Percentiles rank a stretch among this genome's conserved stretches.
Evolutionary conservation across 2,329 filamentous ascomycete genomes (phyloP).

Genomic region (Graphilbum sp.): DNA sequence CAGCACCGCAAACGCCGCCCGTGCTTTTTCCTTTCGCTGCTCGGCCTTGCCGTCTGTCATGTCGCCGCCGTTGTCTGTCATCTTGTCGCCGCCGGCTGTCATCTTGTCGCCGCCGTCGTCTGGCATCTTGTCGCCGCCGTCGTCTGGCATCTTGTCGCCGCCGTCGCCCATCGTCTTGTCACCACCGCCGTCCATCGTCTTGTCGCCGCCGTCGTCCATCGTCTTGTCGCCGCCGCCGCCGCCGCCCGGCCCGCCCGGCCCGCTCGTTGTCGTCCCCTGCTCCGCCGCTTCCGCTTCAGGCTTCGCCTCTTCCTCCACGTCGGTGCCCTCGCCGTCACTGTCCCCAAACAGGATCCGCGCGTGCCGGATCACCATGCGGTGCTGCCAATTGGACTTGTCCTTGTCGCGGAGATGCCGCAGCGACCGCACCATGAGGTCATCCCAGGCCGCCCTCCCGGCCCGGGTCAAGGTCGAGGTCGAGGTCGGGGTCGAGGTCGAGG

Average conservation of each 20-base stretch:
- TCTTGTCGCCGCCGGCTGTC: not conserved
- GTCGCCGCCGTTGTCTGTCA: not conserved
- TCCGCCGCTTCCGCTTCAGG: not conserved
- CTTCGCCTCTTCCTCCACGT: not conserved
- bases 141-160: no score
- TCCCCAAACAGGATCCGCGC: conserved; percentile 33
- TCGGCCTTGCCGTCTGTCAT: not conserved
- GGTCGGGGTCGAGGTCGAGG: no score
- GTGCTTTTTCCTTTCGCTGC: conserved; percentile 40
- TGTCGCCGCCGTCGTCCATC: no score
- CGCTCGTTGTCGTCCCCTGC: not conserved
- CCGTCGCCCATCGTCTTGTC: no score
- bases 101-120: not conserved
- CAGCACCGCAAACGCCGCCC: conserved; percentile 66
- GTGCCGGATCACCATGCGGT: conserved; percentile 71
- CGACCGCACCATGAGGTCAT: conserved; percentile 35
- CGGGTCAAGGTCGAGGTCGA: no score
- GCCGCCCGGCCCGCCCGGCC: no score
- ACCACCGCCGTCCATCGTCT: no score
- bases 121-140: not conserved
- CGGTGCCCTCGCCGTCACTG: conserved; percentile 2
- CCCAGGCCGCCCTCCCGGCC: no score
- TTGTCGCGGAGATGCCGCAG: conserved; percentile 42
- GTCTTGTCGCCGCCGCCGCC: no score
- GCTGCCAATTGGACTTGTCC: conserved; percentile 91